These are phyloP conservation scores for Aspergillus ibericus DNA, from an alignment of 2,329 filamentous ascomycete species.

Conservation along the genomic window DNA sequence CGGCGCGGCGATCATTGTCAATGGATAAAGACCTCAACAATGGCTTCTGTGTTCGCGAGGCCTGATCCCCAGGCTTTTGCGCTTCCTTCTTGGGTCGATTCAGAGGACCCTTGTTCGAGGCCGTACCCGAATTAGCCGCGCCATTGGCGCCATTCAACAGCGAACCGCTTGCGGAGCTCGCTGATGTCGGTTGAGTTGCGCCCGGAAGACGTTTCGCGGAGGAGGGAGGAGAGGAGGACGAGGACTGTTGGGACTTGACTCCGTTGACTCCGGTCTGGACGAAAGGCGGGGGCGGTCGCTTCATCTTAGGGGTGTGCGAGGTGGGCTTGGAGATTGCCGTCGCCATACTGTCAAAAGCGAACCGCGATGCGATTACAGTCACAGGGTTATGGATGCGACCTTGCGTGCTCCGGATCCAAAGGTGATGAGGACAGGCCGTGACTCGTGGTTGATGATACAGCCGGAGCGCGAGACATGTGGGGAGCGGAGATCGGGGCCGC, in stretches of 20 bases:
- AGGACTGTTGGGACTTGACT: slow-evolving; percentile 57
- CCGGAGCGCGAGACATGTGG: slow-evolving; percentile 48
- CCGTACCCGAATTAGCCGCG: slow-evolving; percentile 21
- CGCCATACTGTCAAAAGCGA: slow-evolving; percentile 37
- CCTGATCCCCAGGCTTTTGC: slow-evolving; percentile 39
- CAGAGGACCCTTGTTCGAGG: slow-evolving; percentile 29
- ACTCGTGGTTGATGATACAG: slow-evolving; percentile 37
- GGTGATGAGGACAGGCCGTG: slow-evolving; percentile 30
- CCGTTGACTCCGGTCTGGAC: slow-evolving; percentile 64
- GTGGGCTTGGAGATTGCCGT: slow-evolving; percentile 47
- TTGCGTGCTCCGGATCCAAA: slow-evolving; percentile 26
- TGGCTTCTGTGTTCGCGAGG: slow-evolving; percentile 34
- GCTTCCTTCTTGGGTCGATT: slow-evolving; percentile 62
- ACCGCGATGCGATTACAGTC: slow-evolving; percentile 21
- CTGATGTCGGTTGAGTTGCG: slow-evolving; percentile 53
- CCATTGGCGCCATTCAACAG: slow-evolving; percentile 49
- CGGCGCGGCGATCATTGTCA: slow-evolving; percentile 34
- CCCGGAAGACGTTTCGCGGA: slow-evolving; percentile 57
- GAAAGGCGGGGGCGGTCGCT: slow-evolving; percentile 65
- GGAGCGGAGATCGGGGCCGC: slow-evolving; percentile 38
- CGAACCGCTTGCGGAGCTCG: slow-evolving; percentile 37
- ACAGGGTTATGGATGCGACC: slow-evolving; percentile 24
- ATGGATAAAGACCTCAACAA: slow-evolving; percentile 32
- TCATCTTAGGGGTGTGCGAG: slow-evolving; percentile 59
- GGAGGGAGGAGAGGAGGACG: slow-evolving; percentile 57